Evolutionary conservation across 2,329 filamentous ascomycete species (phyloP), one percentile per base, ranked within the genome.

Genomic region (Achaetomium macrosporum): DNA sequence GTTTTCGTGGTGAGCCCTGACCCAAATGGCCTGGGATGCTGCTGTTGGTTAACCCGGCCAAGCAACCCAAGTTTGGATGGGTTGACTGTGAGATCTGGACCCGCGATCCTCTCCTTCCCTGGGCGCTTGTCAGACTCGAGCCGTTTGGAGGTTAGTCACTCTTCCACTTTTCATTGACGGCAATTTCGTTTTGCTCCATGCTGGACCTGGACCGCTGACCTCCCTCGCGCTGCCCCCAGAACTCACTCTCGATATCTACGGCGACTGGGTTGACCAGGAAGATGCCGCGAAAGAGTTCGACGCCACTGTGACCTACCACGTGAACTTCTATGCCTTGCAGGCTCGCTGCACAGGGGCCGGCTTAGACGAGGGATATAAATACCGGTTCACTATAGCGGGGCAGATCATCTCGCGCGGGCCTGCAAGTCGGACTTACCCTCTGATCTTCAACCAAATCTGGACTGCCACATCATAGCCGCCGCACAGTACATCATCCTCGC

Each of bases 11-110:
- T 52, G 13, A n/a, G 50, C 31, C 9, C 13, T 29, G 44, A 25
- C 25, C 20, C 13, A 25, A 15, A 13, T n/a, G 16, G 6, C 31
- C 36, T 8, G 19, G 31, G 25, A 50, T 37, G 5, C 11, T 19
- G 30, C 13, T 19, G 2, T 37, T 35, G 25, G 25, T 7, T 25
- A 25, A 25, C 25, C 25, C 25, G 25, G 25, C 4, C 25, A 25
- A 51, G 41, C 41, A 51, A 51, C 8, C 39, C 1, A 43, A 52
- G 5, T 47, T 46, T 6, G 50, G 33, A 37, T 53, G 50, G 44
- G 9, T 50, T 8, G 46, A 46, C 29, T 19, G 19, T 13, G 20
- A 43, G 12, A 41, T 53, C 20, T 48, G 46, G 51, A 33, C 29
- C 29, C 39, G 36, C 4, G 51, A 53, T 15, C 50, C 50, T 6